Conservation (phyloP, 352 stramenopile genomes). For the Globisporangium mamillatum region DNA sequence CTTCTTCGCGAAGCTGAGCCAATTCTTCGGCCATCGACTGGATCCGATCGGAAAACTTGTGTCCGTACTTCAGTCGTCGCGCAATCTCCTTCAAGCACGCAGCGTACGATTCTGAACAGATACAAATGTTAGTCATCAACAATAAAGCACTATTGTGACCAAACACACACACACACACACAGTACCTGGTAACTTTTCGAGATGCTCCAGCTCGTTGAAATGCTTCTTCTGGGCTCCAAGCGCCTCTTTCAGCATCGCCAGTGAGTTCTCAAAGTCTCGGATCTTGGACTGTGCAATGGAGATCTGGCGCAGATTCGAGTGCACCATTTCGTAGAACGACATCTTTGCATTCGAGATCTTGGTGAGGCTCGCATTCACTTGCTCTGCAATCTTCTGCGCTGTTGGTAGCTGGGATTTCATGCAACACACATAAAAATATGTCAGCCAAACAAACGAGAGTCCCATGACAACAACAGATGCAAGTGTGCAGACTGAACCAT, state of each 20-base stretch:
- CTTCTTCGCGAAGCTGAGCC: slow-evolving; percentile 76
- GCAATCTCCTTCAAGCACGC: slow-evolving; percentile 79
- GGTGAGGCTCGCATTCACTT: slow-evolving; percentile 52
- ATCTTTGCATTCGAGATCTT: slow-evolving; percentile 57
- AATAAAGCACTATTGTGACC: neutral
- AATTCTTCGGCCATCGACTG: slow-evolving; percentile 86
- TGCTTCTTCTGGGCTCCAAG: slow-evolving; percentile 76
- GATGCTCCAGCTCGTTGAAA: slow-evolving; percentile 83
- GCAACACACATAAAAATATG: neutral
- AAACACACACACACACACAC: neutral
- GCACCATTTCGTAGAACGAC: slow-evolving; percentile 52
- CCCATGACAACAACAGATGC: neutral
- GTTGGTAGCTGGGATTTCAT: slow-evolving; percentile 44
- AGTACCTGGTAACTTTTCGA: slow-evolving; percentile 74
- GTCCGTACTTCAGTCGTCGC: slow-evolving; percentile 67
- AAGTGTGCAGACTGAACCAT: slow-evolving; percentile 34
- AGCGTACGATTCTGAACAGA: slow-evolving; percentile 58
- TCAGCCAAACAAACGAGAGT: slow-evolving; percentile 8
- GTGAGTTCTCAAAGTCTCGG: slow-evolving; percentile 86
- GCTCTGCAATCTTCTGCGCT: slow-evolving; percentile 57
- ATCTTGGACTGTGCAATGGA: slow-evolving; percentile 84
- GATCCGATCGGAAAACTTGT: slow-evolving; percentile 74
- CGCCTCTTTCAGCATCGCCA: slow-evolving; percentile 78
- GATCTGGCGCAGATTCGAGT: slow-evolving; percentile 64
- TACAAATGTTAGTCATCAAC: neutral